These are phyloP conservation scores for Plasmopara halstedii DNA, from an alignment of 352 stramenopile genomes.

Conservation along the genomic window DNA sequence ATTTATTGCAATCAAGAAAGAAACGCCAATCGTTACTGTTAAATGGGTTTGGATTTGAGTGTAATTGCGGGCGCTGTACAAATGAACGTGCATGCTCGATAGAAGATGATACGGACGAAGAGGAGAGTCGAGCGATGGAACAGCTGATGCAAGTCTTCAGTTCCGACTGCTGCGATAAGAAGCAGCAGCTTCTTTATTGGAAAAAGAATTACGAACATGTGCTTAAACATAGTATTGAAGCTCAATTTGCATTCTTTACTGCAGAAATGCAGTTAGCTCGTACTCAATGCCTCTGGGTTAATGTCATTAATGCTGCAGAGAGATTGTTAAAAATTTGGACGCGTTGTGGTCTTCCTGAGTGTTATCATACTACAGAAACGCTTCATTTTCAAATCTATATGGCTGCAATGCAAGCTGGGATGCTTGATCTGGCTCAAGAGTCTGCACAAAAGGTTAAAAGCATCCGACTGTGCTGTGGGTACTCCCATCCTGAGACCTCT, in stretches of 20 bases:
- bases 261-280: constrained; percentile 33
- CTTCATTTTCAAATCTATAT: constrained; percentile 40
- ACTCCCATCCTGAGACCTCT: constrained; percentile 10
- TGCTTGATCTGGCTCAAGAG: constrained; percentile 6
- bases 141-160: constrained; percentile 27
- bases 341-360: constrained; percentile 16
- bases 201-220: constrained; percentile 7
- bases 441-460: constrained; percentile 6
- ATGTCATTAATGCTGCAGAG: constrained; percentile 23
- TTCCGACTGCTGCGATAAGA: background rate
- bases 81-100: constrained; percentile 1
- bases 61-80: constrained; percentile 35
- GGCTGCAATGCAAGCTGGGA: constrained; percentile 25
- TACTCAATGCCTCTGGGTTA: constrained; percentile 14
- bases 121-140: constrained; percentile 15
- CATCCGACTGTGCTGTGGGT: constrained; percentile 31
- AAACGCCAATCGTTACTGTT: constrained; percentile 29
- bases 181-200: constrained; percentile 10
- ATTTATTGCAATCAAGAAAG: constrained; percentile 30
- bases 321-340: constrained; percentile 32
- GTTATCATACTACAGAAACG: constrained; percentile 40
- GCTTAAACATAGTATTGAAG: constrained; percentile 21
- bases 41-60: constrained; percentile 47
- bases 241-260: constrained; percentile 34
- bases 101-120: constrained; percentile 2